Percentiles rank a stretch among this genome's conserved stretches.
Evolutionary conservation across 257 asterid genomes (phyloP).

Genomic region (Nicotiana benthamiana): DNA sequence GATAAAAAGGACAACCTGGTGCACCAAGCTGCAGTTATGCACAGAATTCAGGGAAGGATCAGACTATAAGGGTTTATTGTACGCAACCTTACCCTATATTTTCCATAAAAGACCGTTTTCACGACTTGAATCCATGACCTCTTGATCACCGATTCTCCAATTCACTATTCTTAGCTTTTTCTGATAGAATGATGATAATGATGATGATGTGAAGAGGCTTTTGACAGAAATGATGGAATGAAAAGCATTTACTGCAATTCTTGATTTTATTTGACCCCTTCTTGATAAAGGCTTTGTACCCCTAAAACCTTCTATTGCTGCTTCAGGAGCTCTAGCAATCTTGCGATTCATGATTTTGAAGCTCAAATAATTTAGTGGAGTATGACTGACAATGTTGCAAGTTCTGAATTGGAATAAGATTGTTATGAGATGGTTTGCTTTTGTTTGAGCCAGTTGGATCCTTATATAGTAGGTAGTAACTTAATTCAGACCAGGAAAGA

Average conservation of each 20-base stretch:
- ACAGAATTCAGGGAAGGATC: too few species aligned
- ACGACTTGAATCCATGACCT: too few species aligned
- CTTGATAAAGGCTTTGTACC: slow-evolving; percentile 24
- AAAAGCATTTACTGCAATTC: slow-evolving; percentile 38
- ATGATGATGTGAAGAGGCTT: slow-evolving; percentile 28
- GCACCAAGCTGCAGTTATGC: too few species aligned
- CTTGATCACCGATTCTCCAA: too few species aligned
- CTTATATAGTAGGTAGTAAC: neutral
- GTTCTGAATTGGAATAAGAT: neutral
- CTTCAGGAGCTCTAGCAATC: slow-evolving; percentile 9
- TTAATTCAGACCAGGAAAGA: neutral
- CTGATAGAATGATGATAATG: neutral
- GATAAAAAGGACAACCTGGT: too few species aligned
- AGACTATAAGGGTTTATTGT: too few species aligned
- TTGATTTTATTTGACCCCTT: slow-evolving; percentile 43
- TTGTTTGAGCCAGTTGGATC: neutral
- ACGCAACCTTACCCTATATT: too few species aligned
- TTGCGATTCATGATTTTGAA: slow-evolving; percentile 16
- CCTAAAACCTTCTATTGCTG: slow-evolving; percentile 17
- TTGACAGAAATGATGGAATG: slow-evolving; percentile 24
- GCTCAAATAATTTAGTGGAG: neutral
- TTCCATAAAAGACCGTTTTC: too few species aligned
- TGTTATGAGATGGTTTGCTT: neutral
- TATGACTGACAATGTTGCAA: neutral
- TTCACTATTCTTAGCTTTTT: slow-evolving; percentile 10